These are phyloP conservation scores for Nicotiana otophora DNA, from an alignment of 257 asterid genomes.

Conservation along the genomic window DNA sequence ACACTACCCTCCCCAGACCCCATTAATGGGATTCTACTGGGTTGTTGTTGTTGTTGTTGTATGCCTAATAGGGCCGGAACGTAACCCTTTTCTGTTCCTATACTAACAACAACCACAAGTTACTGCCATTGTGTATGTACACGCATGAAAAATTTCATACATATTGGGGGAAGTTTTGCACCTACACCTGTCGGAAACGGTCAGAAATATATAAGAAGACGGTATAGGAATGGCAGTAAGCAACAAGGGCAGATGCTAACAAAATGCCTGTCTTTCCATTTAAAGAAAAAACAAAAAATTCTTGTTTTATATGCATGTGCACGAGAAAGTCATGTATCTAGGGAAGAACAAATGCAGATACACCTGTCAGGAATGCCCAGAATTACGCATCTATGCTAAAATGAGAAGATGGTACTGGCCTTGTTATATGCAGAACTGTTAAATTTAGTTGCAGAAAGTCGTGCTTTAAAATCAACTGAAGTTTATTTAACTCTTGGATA, in stretches of 20 bases:
- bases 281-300: no score
- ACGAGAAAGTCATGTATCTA: not conserved
- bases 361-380: not conserved
- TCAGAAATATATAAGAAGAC: no score
- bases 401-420: not conserved
- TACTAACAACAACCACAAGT: not conserved
- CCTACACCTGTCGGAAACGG: no score
- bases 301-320: constrained; percentile 2
- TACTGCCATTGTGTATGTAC: not conserved
- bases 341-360: not conserved
- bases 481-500: no score
- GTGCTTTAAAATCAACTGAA: no score
- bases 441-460: no score
- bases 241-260: not conserved
- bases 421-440: no score
- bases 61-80: not conserved
- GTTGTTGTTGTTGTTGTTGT: no score
- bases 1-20: no score
- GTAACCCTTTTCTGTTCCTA: not conserved
- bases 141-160: no score
- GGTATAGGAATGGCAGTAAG: not conserved
- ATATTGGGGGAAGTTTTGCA: no score
- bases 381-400: not conserved
- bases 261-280: not conserved
- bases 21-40: no score